Base-by-base conservation (phyloP, 2,329 filamentous ascomycete species). In the Cladosporium cucumerinum region DNA sequence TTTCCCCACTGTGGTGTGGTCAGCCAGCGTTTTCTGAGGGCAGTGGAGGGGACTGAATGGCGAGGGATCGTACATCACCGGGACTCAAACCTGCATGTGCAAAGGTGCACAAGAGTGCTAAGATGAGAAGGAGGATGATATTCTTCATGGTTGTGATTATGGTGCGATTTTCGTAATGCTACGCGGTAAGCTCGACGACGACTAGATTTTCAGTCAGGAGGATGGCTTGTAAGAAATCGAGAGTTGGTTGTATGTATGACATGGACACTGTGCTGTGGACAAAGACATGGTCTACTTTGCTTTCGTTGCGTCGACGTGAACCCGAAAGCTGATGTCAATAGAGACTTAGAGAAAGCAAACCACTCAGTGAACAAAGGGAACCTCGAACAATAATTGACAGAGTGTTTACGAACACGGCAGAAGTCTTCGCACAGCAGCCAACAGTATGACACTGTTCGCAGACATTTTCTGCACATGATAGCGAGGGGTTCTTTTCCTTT, bases 61-160 rank as follows among this genome's bases (percentile, higher is more conserved):
- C 3, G 48, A n/a, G n/a, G 28, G 5, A 10, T 46, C 39, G 8
- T 46, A 46, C 39, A 21, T 46, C 39, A 21, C 39, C 39, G 10
- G 39, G 39, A n/a, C 23, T 46, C n/a, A 46, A 3, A 5, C n/a
- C n/a, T 8, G n/a, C 39, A 21, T 23, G n/a, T 46, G 39, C 39
- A 46, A 46, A 46, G n/a, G n/a, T 21, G 2, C 2, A 1, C 25
- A 62, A 2, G 32, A 62, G 11, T 10, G 18, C 12, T 21, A 46
- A n/a, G n/a, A 46, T 46, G 16, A 62, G 49, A 25, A 62, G 48
- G 60, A 54, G 23, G 58, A 61, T 14, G 30, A 26, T 34, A n/a
- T 52, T 51, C 46, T 51, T 61, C 58, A 61, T 61, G 11, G n/a
- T 61, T 39, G 21, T n/a, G 21, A 21, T 23, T 51, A 1, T 18